Conservation (phyloP, 2,329 filamentous ascomycete species). For the Truncatella angustata region DNA sequence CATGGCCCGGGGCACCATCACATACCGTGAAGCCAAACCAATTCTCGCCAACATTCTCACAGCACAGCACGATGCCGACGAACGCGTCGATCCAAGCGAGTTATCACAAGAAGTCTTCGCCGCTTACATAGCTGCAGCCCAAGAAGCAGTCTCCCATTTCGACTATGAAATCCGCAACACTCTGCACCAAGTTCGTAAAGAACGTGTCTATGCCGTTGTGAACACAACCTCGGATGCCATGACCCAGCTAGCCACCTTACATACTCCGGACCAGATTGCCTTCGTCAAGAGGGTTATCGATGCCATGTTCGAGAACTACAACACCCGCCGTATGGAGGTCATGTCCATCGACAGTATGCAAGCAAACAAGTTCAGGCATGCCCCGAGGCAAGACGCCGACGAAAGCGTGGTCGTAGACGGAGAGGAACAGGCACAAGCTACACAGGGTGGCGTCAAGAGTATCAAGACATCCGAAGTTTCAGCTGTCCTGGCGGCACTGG, state of each 20-base stretch:
- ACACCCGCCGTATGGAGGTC: slow-evolving; percentile 74
- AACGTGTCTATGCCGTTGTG: slow-evolving; percentile 77
- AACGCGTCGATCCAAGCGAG: slow-evolving; percentile 48
- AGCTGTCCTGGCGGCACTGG: slow-evolving; percentile 63
- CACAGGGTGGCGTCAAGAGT: slow-evolving; percentile 36
- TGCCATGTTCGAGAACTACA: slow-evolving; percentile 87
- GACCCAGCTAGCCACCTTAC: slow-evolving; percentile 39
- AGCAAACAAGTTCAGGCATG: slow-evolving; percentile 67
- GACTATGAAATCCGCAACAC: slow-evolving; percentile 84
- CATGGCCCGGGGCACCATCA: slow-evolving; percentile 74
- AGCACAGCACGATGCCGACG: slow-evolving; percentile 34
- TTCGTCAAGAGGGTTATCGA: slow-evolving; percentile 88
- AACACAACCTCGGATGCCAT: slow-evolving; percentile 84
- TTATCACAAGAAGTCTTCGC: slow-evolving; percentile 68
- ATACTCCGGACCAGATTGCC: slow-evolving; percentile 44
- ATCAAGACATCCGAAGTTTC: slow-evolving; percentile 80
- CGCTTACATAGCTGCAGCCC: slow-evolving; percentile 67
- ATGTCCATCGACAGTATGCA: slow-evolving; percentile 81
- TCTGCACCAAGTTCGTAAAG: slow-evolving; percentile 64
- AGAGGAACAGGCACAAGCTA: slow-evolving; percentile 31
- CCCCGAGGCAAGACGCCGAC: slow-evolving; percentile 33
- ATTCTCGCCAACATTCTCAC: slow-evolving; percentile 76
- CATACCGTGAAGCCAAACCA: slow-evolving; percentile 68
- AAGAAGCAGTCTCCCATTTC: slow-evolving; percentile 71
- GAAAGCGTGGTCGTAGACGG: slow-evolving; percentile 23